Percentiles rank a stretch among this genome's conserved stretches.
Conservation (phyloP, 257 asterid genomes). For the Primulina tabacum region DNA sequence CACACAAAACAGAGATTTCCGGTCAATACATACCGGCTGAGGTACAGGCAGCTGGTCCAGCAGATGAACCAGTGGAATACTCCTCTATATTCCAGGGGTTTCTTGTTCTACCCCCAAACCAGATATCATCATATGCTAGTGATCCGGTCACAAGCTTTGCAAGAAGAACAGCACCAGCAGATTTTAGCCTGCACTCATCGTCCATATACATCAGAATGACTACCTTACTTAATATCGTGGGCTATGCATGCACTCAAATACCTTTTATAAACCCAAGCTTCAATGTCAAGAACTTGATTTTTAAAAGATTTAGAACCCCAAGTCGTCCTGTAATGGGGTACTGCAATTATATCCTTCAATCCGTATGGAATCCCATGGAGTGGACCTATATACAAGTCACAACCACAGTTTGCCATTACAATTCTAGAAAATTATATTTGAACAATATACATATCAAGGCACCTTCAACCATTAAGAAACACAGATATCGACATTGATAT, state of each 20-base stretch:
- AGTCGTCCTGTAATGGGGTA: conserved; percentile 83
- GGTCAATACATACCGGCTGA: conserved; percentile 56
- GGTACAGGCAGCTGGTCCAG: conserved; percentile 93
- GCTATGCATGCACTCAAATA: conserved; percentile 23
- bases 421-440: background rate
- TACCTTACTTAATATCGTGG: background rate
- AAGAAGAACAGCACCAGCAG: conserved; percentile 85
- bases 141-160: conserved; percentile 89
- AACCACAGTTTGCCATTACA: background rate
- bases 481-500: background rate
- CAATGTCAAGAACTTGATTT: conserved; percentile 76
- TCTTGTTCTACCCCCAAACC: conserved; percentile 97
- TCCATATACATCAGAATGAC: conserved; percentile 1
- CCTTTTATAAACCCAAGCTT: conserved; percentile 98
- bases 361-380: conserved; percentile 98
- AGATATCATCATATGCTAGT: conserved; percentile 88
- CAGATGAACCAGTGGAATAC: conserved; percentile 93
- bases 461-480: conserved; percentile 12
- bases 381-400: conserved; percentile 54
- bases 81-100: conserved; percentile 96
- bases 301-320: conserved; percentile 82
- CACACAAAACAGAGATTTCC: background rate
- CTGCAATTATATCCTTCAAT: conserved; percentile 87
- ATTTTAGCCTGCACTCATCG: conserved; percentile 55
- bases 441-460: background rate